A percentile compares a stretch with the other conserved stretches of the same genome.
These are phyloP conservation scores for Kregervanrija delftensis DNA, from an alignment of 805 yeast genomes.

Conservation along the genomic window DNA sequence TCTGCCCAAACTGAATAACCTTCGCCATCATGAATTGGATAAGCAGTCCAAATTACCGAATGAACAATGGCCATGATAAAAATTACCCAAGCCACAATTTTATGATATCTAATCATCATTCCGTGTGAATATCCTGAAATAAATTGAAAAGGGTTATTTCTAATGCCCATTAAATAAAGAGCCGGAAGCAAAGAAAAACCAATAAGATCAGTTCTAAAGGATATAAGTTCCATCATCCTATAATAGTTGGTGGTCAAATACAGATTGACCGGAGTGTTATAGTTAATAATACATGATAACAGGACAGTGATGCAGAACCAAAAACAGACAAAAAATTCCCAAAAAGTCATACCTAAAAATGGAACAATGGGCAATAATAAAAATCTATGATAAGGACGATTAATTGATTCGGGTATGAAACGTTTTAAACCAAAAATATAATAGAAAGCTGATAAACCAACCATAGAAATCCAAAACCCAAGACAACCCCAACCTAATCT, in stretches of 20 bases:
- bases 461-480: conserved; percentile 33
- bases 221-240: conserved; percentile 30
- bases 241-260: conserved; percentile 27
- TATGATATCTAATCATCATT: conserved; percentile 59
- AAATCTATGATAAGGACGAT: conserved; percentile 1
- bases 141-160: conserved; percentile 62
- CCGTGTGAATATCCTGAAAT: conserved; percentile 58
- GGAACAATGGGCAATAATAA: conserved; percentile 5
- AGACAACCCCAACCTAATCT: conserved; percentile 41
- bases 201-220: conserved; percentile 49
- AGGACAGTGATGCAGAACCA: conserved; percentile 27
- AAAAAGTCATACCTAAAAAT: conserved; percentile 13
- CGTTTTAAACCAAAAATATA: conserved; percentile 14
- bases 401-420: conserved; percentile 1
- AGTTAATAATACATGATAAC: conserved; percentile 30
- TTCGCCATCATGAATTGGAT: conserved; percentile 30
- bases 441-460: conserved; percentile 25
- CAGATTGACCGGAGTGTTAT: conserved; percentile 32
- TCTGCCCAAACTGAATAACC: conserved; percentile 34
- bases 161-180: conserved; percentile 57
- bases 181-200: conserved; percentile 50
- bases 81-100: conserved; percentile 53
- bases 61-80: conserved; percentile 49
- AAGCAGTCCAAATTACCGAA: conserved; percentile 46
- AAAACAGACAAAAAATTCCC: conserved; percentile 22